Base-by-base conservation (phyloP, 495 filamentous ascomycete species). In the Wilcoxina mikolae region DNA sequence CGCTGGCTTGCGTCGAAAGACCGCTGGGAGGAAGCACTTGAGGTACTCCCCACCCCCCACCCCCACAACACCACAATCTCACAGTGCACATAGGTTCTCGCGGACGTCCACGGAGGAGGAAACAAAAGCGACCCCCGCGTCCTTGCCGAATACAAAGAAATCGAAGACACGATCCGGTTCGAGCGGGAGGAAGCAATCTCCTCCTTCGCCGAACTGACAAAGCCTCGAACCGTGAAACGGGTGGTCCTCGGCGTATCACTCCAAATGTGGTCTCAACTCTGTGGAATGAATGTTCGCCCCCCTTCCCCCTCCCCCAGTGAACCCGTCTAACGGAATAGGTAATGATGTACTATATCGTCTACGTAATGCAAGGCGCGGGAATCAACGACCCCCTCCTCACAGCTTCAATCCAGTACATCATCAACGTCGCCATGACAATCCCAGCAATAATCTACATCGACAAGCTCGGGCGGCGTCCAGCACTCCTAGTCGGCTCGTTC, bases 181-280 rank as follows among this genome's bases (percentile, higher is more conserved):
- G 80, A 83, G 64, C 69, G 76, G n/a, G 75, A 78, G 54, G 71
- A 79, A 56, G 71, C 75, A 0, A 67, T 69, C 48, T 74, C 71
- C 38, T 76, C 73, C 23, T 82, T 77, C 68, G 67, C 68, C 15
- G 76, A 78, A 15, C 72, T 87, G 0, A 65, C 74, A 11, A 73
- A 77, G 57, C 80, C 78, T 9, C 70, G 77, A 17, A 85, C 85
- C 56, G 59, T 81, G 20, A 80, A 79, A 70, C 77, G 84, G 24
- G 78, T 84, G n/a, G 53, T 78, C 33, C 72, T 85, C 11, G 84
- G 81, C 9, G 79, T 87, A 72, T 78, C 74, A 33, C 77, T 84
- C 17, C 84, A 89, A 65, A 79, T 84, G 73, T 87, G 84, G 84
- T 79, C 74, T 7, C 71, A 90, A 60, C 72, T 87, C 0, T 78